Conservation (phyloP, 352 stramenopile species). For the Pythium insidiosum region DNA sequence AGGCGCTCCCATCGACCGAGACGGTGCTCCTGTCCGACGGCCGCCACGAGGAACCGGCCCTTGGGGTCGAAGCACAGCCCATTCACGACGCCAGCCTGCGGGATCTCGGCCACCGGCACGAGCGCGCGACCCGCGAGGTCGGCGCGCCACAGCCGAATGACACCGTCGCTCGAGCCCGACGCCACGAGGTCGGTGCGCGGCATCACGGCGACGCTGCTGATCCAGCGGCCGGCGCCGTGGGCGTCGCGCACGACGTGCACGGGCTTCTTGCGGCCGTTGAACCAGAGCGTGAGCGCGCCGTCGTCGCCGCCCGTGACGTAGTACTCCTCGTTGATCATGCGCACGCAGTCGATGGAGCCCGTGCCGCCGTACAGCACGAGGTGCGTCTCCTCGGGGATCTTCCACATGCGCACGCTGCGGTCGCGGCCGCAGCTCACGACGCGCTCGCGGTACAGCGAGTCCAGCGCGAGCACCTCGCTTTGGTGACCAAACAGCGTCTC, state of each 20-base stretch:
- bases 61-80: slow-evolving; percentile 64
- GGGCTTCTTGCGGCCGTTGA: slow-evolving; percentile 91
- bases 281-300: slow-evolving; percentile 88
- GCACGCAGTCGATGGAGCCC: slow-evolving; percentile 88
- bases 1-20: slow-evolving; percentile 88
- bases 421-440: slow-evolving; percentile 88
- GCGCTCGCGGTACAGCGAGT: slow-evolving; percentile 87
- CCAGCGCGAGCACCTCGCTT: slow-evolving; percentile 84
- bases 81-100: slow-evolving; percentile 68
- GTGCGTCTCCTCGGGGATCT: slow-evolving; percentile 93
- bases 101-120: slow-evolving; percentile 57
- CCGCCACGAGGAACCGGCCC: slow-evolving; percentile 86
- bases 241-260: slow-evolving; percentile 71
- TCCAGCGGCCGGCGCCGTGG: slow-evolving; percentile 87
- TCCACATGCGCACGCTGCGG: slow-evolving; percentile 91
- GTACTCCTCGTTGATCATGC: slow-evolving; percentile 90
- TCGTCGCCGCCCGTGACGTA: slow-evolving; percentile 91
- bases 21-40: slow-evolving; percentile 89
- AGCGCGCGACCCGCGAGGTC: slow-evolving; percentile 67
- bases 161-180: slow-evolving; percentile 87
- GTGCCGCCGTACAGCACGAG: slow-evolving; percentile 91
- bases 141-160: slow-evolving; percentile 88
- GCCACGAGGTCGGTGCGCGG: slow-evolving; percentile 88
- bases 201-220: slow-evolving; percentile 85
- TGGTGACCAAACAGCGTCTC: slow-evolving; percentile 94